Evolutionary conservation across 129 eudicot species (phyloP).

Genomic region (Escallonia rubra): DNA sequence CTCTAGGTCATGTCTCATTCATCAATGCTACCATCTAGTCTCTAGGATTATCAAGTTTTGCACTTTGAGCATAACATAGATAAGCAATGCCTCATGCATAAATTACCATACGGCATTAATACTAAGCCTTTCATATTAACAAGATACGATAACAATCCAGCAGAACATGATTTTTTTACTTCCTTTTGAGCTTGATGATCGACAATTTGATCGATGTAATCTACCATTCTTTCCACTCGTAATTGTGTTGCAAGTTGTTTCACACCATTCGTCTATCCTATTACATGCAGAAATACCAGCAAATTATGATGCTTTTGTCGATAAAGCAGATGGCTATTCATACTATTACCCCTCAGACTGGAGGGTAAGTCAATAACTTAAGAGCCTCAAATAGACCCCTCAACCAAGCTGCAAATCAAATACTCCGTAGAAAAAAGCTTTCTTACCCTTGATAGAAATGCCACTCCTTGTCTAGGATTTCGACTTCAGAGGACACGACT

Average conservation of each 20-base stretch:
- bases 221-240: no score
- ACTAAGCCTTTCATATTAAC: no score
- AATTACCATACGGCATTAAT: no score
- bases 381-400: neutral
- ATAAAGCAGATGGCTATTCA: slow-evolving; percentile 76
- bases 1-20: neutral
- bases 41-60: neutral
- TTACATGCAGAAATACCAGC: slow-evolving; percentile 54
- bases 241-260: neutral
- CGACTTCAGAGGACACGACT: slow-evolving; percentile 85
- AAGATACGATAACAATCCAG: no score
- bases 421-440: neutral
- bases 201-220: no score
- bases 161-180: no score
- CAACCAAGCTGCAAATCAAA: no score
- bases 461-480: slow-evolving; percentile 44
- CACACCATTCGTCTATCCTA: slow-evolving; percentile 2
- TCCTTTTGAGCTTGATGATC: no score
- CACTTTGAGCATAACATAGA: no score
- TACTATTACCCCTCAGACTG: slow-evolving; percentile 88
- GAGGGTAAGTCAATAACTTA: slow-evolving; percentile 41
- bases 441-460: neutral
- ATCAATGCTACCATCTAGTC: neutral
- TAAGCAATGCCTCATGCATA: no score
- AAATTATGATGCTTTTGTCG: slow-evolving; percentile 59